Evolutionary conservation across 2,329 filamentous ascomycete genomes (phyloP).

Genomic region (Colletotrichum sojae): DNA sequence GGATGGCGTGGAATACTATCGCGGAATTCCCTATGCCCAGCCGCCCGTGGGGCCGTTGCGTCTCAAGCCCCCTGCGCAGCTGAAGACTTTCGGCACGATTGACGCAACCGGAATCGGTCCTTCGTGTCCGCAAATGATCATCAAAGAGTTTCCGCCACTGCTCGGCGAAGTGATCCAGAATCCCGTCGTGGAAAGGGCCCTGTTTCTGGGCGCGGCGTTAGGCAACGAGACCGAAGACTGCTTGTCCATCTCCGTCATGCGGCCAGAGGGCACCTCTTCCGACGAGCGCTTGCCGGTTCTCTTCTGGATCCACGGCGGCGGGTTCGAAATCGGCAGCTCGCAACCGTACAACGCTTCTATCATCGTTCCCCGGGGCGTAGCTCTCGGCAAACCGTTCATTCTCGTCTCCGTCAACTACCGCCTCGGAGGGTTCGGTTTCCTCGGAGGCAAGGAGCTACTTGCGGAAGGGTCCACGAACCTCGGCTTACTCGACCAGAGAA

Average conservation of each 20-base stretch:
- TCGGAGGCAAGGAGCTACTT: constrained; percentile 11
- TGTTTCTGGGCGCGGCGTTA: too few relatives aligned
- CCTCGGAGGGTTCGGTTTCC: constrained; percentile 59
- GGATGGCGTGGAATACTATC: too few relatives aligned
- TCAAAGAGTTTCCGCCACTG: too few relatives aligned
- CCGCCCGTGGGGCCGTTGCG: too few relatives aligned
- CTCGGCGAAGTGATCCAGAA: too few relatives aligned
- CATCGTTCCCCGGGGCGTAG: constrained; percentile 52
- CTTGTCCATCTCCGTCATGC: constrained; percentile 62
- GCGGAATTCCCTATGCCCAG: too few relatives aligned
- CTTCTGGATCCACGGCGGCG: constrained; percentile 56
- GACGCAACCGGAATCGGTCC: too few relatives aligned
- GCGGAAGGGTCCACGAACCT: constrained; percentile 51
- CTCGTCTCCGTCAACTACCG: constrained; percentile 77
- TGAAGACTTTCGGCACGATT: too few relatives aligned
- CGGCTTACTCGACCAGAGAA: constrained; percentile 47
- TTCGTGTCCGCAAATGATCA: too few relatives aligned
- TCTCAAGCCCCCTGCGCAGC: too few relatives aligned
- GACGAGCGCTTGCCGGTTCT: constrained; percentile 57
- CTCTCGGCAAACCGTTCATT: constrained; percentile 69
- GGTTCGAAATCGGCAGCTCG: constrained; percentile 49
- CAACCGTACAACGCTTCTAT: constrained; percentile 51
- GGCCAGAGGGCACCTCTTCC: constrained; percentile 58
- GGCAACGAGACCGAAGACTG: constrained; percentile 61
- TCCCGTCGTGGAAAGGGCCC: too few relatives aligned